Percentiles rank a stretch among this genome's conserved stretches.
These are phyloP conservation scores for Hymenoscyphus albidus DNA, from an alignment of 2,329 filamentous ascomycete genomes.

Conservation along the genomic window DNA sequence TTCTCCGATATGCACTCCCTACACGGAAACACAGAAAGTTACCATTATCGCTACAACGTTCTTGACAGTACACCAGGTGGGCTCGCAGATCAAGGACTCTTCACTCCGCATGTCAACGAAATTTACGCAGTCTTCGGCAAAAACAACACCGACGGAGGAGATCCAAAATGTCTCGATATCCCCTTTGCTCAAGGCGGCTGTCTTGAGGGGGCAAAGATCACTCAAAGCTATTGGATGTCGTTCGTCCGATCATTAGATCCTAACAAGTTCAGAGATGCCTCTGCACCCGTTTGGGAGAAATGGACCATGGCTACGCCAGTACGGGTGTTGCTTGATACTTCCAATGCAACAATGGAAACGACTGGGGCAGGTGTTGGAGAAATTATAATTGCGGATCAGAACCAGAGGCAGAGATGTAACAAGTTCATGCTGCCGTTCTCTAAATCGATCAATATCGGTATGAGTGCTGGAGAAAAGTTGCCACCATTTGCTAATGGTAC, in stretches of 20 bases:
- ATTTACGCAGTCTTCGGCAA: conserved; percentile 65
- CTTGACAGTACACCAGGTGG: conserved; percentile 46
- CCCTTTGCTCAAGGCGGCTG: conserved; percentile 43
- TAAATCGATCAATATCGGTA: not conserved
- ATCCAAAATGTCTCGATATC: conserved; percentile 44
- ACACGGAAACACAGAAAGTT: conserved; percentile 41
- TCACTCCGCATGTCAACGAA: conserved; percentile 65
- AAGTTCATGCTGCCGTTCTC: conserved; percentile 11
- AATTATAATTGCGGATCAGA: not conserved
- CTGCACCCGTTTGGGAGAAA: conserved; percentile 11
- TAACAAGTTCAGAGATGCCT: conserved; percentile 41
- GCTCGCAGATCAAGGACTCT: conserved; percentile 49
- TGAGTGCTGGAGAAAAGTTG: not conserved
- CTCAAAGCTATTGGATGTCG: conserved; percentile 70
- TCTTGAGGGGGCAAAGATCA: conserved; percentile 51
- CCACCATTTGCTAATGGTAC: conserved; percentile 17
- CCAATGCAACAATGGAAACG: conserved; percentile 10
- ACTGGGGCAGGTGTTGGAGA: conserved; percentile 8
- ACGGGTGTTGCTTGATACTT: conserved; percentile 8
- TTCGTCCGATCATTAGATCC: conserved; percentile 65
- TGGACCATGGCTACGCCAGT: conserved; percentile 6
- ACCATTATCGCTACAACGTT: conserved; percentile 61
- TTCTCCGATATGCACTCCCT: conserved; percentile 16
- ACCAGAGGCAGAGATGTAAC: conserved; percentile 13
- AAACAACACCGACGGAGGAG: conserved; percentile 27